Base-by-base conservation (phyloP, 345 rosid genomes). In the Laguncularia racemosa region DNA sequence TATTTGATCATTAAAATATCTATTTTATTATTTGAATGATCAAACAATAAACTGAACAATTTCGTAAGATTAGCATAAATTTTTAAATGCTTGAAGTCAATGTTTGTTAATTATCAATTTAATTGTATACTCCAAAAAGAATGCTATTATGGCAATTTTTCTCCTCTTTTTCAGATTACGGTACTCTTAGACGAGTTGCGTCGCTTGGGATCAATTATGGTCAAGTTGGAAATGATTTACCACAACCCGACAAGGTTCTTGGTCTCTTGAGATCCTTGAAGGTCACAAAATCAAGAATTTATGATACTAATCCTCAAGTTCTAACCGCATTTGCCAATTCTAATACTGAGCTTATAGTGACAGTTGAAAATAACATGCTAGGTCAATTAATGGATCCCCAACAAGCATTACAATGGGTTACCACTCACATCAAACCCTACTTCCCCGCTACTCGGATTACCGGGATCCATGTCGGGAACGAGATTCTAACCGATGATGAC, bases 151-250 rank as follows among this genome's bases (percentile, higher is more conserved):
- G 26, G 2, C 16, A 15, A 14, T 46, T 14, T 19, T 58, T 19
- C 28, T 14, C 16, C 19, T 20, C 17, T 8, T 57, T 46, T 58
- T 20, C 52, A 52, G 26, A 51, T 15, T 44, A 28, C 20, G 38
- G 26, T 14, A 17, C 46, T 44, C 15, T 65, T 13, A 48, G 12
- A 50, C 57, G 62, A 67, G 93, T 83, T 4, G 52, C 57, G 5
- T 81, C 84, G 28, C 68, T 89, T 45, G 99, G 97, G 52, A 87
- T 93, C 74, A 93, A 89, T 54, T 93, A 93, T 20, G 99, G 99
- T 13, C 99, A 93, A 78, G 71, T 93, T 21, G 99, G 69, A 10
- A 72, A 85, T 73, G 82, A 89, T 73, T 69, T 93, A 68, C 97
- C 84, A 12, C 65, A 83, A 9, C 95, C 99, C 0, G 79, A 82